phyloP scores from a whole-genome alignment of 1,139 yeast species.

The Chernovozyma aurita region DNA sequence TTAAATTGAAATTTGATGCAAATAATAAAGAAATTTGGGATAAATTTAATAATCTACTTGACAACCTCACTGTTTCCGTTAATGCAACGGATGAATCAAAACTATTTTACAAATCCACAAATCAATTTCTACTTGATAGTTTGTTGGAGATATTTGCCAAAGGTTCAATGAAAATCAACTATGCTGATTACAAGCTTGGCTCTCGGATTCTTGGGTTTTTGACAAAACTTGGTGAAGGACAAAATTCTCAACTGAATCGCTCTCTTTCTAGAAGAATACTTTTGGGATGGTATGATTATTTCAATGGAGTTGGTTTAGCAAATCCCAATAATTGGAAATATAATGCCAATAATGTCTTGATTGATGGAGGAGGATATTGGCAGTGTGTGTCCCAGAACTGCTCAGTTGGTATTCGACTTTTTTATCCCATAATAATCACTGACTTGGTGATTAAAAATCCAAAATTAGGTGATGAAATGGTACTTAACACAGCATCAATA shows the following conservation, averaged over 20 bases:
- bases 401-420: constrained; percentile 34
- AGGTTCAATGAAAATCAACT: constrained; percentile 36
- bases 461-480: constrained; percentile 1
- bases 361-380: constrained; percentile 36
- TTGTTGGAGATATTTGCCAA: constrained; percentile 31
- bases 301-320: constrained; percentile 18
- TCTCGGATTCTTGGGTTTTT: constrained; percentile 40
- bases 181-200: constrained; percentile 40
- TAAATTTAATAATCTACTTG: constrained; percentile 27
- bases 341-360: constrained; percentile 37
- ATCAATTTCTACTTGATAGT: constrained; percentile 19
- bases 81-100: constrained; percentile 7
- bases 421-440: constrained; percentile 30
- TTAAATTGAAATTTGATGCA: constrained; percentile 18
- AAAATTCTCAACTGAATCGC: no score
- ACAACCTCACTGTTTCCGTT: constrained; percentile 14
- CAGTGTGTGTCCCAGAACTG: constrained; percentile 25
- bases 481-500: no score
- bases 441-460: constrained; percentile 28
- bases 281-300: constrained; percentile 41
- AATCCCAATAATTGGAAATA: constrained; percentile 28
- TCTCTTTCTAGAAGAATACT: constrained; percentile 24
- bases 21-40: constrained; percentile 23
- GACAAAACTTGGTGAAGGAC: constrained; percentile 15
- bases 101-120: constrained; percentile 10